These are phyloP conservation scores for Trichomonascus vanleenenianus DNA, from an alignment of 805 yeast genomes.

Conservation along the genomic window DNA sequence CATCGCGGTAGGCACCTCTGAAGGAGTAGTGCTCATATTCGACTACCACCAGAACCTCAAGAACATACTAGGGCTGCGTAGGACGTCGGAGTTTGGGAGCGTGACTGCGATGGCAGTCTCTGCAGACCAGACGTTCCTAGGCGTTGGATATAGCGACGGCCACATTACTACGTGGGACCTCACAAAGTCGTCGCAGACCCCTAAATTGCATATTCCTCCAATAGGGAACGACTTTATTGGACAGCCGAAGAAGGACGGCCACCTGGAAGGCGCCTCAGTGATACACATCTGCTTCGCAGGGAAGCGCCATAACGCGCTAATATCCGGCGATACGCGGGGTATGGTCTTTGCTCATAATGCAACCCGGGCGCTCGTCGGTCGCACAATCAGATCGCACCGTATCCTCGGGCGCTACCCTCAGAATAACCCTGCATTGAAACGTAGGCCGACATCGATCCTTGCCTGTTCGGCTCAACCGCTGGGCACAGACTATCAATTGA, in stretches of 20 bases:
- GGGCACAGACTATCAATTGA: conserved; percentile 45
- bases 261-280: conserved; percentile 33
- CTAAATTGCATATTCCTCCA: conserved; percentile 28
- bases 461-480: conserved; percentile 49
- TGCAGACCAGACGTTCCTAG: conserved; percentile 59
- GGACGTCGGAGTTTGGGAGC: conserved; percentile 33
- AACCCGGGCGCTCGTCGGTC: conserved; percentile 47
- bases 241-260: conserved; percentile 28
- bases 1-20: conserved; percentile 57
- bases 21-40: conserved; percentile 59
- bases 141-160: conserved; percentile 64
- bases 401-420: conserved; percentile 43
- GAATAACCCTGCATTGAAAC: neutral
- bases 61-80: conserved; percentile 32
- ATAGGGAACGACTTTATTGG: conserved; percentile 14
- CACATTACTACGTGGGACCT: conserved; percentile 63
- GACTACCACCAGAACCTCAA: conserved; percentile 57
- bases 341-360: conserved; percentile 59
- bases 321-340: conserved; percentile 50
- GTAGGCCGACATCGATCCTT: conserved; percentile 29
- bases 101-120: conserved; percentile 55
- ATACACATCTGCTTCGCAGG: conserved; percentile 42
- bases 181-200: conserved; percentile 22
- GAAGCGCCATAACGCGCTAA: conserved; percentile 45
- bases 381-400: conserved; percentile 39